Evolutionary conservation across 129 eudicot genomes (phyloP).

Genomic region (Daucus carota): DH1_v3.0 NC_030385.2:34015001-34015500

Average conservation of each 20-base stretch:
- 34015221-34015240: background rate
- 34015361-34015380: slow-evolving; percentile 83
- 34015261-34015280: background rate
- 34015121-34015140: background rate
- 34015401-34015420: slow-evolving; percentile 87
- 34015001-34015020: slow-evolving; percentile 64
- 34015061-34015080: background rate
- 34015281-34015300: background rate
- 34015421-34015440: slow-evolving; percentile 75
- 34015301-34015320: background rate
- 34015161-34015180: background rate
- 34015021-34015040: slow-evolving; percentile 81
- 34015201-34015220: background rate
- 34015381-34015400: slow-evolving; percentile 79
- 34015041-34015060: background rate
- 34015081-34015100: background rate
- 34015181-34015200: background rate
- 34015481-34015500: slow-evolving; percentile 3
- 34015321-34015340: background rate
- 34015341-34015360: slow-evolving; percentile 90
- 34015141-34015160: background rate
- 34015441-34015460: slow-evolving; percentile 81
- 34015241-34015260: background rate
- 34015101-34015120: background rate
- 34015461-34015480: slow-evolving; percentile 97